A percentile compares a stretch with the other conserved stretches of the same genome.
These are phyloP conservation scores for Rhizopogon rudus DNA, from an alignment of 768 basidiomycete species.

Conservation along the genomic window DNA sequence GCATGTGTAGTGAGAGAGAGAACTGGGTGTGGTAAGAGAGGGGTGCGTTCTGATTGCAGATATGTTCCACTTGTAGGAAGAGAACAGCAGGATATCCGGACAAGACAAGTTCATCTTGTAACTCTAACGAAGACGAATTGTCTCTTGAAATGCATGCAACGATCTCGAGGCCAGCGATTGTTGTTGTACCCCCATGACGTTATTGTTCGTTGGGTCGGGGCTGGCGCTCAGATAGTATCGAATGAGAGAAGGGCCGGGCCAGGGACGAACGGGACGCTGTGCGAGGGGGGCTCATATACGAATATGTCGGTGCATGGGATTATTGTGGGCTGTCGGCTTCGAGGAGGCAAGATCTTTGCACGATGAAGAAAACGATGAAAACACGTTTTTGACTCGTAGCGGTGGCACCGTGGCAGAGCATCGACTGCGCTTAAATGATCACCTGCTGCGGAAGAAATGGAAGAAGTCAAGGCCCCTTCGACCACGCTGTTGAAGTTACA, in stretches of 20 bases:
- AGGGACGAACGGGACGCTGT: too few relatives aligned
- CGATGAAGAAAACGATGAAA: conserved; percentile 50
- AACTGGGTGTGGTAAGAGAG: too few relatives aligned
- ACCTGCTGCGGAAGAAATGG: conserved; percentile 4
- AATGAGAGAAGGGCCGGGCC: too few relatives aligned
- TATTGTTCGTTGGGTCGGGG: too few relatives aligned
- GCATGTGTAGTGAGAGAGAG: too few relatives aligned
- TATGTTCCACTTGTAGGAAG: conserved; percentile 98
- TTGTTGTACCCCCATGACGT: too few relatives aligned
- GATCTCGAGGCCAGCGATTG: too few relatives aligned
- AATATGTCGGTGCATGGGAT: too few relatives aligned
- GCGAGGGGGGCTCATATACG: too few relatives aligned
- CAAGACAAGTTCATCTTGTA: conserved; percentile 99
- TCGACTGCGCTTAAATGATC: conserved; percentile 18
- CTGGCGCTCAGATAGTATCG: too few relatives aligned
- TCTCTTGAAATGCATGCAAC: conserved; percentile 59
- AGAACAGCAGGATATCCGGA: conserved; percentile 96
- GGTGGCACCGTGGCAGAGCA: conserved; percentile 9
- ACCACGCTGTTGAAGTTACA: conserved; percentile 29
- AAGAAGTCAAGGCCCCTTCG: conserved; percentile 24
- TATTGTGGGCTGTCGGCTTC: too few relatives aligned
- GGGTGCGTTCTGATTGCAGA: conserved; percentile 27
- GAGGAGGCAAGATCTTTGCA: conserved; percentile 7
- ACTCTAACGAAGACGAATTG: conserved; percentile 98
- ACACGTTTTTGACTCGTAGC: conserved; percentile 20